phyloP scores from a whole-genome alignment of 306 rosid genomes.

The Mimosa bimucronata region DNA sequence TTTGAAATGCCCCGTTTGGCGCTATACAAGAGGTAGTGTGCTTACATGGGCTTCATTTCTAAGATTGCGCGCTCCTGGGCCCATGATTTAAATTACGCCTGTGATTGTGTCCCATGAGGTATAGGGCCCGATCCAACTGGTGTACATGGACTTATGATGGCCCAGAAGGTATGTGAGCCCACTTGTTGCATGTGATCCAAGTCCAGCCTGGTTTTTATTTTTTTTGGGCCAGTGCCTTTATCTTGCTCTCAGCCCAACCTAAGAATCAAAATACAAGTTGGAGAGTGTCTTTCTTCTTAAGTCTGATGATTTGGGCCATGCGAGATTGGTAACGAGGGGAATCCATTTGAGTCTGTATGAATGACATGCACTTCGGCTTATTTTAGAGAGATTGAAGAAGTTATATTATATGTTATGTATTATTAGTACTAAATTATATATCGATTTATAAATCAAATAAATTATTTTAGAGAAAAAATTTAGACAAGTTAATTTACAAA shows the following conservation, averaged over 20 bases:
- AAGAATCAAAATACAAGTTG: background rate
- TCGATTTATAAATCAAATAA: no score
- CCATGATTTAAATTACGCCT: background rate
- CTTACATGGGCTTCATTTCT: background rate
- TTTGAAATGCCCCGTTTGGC: conserved; percentile 41
- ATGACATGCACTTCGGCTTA: no score
- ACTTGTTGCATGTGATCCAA: no score
- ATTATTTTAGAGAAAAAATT: no score
- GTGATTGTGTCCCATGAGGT: background rate
- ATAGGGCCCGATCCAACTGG: background rate
- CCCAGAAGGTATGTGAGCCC: background rate
- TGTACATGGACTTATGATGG: no score
- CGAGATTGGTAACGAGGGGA: background rate
- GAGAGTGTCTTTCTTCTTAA: background rate
- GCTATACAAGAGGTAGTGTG: background rate
- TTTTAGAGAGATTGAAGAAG: no score
- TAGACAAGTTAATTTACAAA: no score
- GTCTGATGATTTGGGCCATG: background rate
- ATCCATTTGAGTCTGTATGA: no score
- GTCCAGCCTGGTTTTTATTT: no score
- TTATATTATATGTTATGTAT: no score
- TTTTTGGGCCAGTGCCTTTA: background rate
- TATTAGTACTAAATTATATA: no score
- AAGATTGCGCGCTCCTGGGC: background rate
- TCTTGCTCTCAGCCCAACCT: background rate